Evolutionary conservation across 768 basidiomycete species (phyloP).

Genomic region (Trametes gibbosa): DNA sequence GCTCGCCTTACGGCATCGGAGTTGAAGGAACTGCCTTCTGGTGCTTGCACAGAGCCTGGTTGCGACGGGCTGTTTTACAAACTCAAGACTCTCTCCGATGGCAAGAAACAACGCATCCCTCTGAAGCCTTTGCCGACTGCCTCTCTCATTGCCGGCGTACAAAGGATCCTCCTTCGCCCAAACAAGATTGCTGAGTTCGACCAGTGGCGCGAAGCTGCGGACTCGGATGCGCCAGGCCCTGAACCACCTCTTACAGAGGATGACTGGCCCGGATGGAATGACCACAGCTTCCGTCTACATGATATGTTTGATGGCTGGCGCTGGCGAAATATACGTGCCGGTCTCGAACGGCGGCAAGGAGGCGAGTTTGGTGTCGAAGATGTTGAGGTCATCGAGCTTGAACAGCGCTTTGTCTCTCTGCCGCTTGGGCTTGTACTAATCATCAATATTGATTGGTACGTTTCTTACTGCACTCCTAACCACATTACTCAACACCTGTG

Average conservation of each 20-base stretch:
- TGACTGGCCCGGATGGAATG: neutral
- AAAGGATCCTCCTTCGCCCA: neutral
- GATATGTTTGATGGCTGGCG: constrained; percentile 31
- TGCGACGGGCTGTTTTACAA: neutral
- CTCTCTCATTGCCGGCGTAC: neutral
- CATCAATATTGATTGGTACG: constrained; percentile 28
- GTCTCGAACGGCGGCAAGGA: constrained; percentile 17
- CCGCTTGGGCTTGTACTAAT: constrained; percentile 23
- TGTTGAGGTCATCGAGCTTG: constrained; percentile 18
- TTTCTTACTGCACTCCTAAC: neutral
- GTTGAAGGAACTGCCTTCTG: neutral
- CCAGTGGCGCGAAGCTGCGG: neutral
- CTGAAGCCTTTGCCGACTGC: neutral
- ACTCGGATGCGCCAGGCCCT: neutral
- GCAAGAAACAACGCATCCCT: neutral
- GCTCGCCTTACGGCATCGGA: neutral
- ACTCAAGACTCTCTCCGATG: neutral
- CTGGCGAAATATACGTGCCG: constrained; percentile 26
- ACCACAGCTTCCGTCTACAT: constrained; percentile 14
- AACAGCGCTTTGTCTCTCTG: constrained; percentile 26
- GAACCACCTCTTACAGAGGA: neutral
- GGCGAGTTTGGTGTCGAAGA: constrained; percentile 23
- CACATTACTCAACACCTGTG: neutral
- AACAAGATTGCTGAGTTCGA: neutral
- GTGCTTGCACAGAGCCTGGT: neutral